A percentile compares a stretch with the other conserved stretches of the same genome.
These are phyloP conservation scores for Citrus australasica DNA, from an alignment of 345 rosid species.

Conservation along the genomic window DNA sequence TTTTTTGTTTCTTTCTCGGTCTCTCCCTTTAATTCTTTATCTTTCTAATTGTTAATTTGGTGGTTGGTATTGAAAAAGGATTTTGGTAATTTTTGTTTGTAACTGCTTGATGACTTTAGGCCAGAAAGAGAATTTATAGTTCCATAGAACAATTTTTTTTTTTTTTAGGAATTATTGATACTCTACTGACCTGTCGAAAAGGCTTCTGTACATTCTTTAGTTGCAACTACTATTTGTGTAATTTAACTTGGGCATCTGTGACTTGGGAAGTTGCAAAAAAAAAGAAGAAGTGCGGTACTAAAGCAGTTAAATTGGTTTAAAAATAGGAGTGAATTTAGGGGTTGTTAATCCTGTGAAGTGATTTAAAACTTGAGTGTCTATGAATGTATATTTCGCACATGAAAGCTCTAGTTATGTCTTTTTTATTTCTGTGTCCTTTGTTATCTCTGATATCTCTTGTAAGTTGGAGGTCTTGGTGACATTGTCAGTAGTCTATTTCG, in stretches of 20 bases:
- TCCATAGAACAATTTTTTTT: neutral
- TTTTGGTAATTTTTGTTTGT: too few species aligned
- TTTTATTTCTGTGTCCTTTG: neutral
- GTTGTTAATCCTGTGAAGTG: neutral
- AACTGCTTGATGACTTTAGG: conserved; percentile 29
- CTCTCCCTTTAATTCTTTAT: too few species aligned
- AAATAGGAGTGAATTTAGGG: neutral
- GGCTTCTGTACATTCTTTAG: neutral
- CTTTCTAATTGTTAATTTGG: too few species aligned
- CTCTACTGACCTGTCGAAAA: neutral
- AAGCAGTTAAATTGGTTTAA: neutral
- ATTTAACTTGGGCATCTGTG: neutral
- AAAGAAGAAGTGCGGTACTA: neutral
- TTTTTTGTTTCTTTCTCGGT: too few species aligned
- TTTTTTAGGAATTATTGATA: neutral
- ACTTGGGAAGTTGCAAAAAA: neutral
- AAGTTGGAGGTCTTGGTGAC: conserved; percentile 98
- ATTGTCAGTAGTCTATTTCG: conserved; percentile 93
- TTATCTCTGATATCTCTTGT: conserved; percentile 23
- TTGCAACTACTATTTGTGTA: neutral
- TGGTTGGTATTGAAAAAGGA: too few species aligned
- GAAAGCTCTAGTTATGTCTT: neutral
- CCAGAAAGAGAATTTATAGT: neutral
- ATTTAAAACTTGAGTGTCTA: neutral
- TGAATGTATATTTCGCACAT: neutral